Conservation (phyloP, 768 basidiomycete genomes). For the Ephemerocybe angulata region DNA sequence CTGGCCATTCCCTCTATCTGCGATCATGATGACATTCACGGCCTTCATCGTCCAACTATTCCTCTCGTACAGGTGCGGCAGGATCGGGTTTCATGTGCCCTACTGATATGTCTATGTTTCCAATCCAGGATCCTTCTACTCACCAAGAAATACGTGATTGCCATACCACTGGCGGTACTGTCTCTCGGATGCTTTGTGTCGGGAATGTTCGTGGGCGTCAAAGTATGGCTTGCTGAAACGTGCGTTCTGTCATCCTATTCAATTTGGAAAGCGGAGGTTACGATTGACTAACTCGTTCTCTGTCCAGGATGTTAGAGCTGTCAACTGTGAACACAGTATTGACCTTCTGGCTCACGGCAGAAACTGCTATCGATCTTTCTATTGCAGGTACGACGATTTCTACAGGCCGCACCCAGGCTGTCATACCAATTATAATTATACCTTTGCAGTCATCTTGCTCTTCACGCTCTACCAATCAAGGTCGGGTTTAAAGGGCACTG, state of each 20-base stretch:
- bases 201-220: slow-evolving; percentile 3
- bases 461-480: not conserved
- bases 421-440: not conserved
- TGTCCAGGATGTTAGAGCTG: slow-evolving; percentile 1
- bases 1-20: slow-evolving; percentile 7
- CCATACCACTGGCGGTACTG: not conserved
- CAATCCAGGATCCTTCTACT: not conserved
- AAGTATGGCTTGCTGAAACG: slow-evolving; percentile 5
- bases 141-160: not conserved
- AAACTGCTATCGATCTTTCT: not conserved
- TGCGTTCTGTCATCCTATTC: not conserved
- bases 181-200: not conserved
- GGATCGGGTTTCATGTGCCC: not conserved
- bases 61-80: slow-evolving; percentile 1
- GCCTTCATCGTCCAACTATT: slow-evolving; percentile 4
- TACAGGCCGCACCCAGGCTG: not conserved
- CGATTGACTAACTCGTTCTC: not conserved
- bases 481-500: not conserved
- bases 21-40: slow-evolving; percentile 6
- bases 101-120: not conserved
- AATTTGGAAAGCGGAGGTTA: not conserved
- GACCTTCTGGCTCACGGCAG: slow-evolving; percentile 3
- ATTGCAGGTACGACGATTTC: slow-evolving; percentile 2
- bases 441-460: not conserved
- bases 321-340: not conserved